phyloP scores from a whole-genome alignment of 2,329 filamentous ascomycete genomes.

The Nigrospora oryzae region DNA sequence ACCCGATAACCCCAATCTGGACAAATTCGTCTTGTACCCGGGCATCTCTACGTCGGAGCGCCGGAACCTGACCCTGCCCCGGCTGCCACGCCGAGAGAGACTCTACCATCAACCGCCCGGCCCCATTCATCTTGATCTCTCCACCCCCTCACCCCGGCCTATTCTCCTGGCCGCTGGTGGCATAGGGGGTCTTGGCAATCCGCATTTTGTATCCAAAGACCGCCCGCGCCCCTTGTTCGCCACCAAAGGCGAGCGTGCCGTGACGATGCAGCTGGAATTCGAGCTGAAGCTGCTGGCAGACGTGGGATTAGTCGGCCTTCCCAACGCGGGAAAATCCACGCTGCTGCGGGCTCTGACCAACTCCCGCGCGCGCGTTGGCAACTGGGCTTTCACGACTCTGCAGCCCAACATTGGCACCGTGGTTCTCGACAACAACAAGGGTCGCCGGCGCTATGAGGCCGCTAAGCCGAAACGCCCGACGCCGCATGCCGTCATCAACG shows the following conservation, averaged over 20 bases:
- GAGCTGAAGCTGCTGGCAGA: constrained; percentile 94
- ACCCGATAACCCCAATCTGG: constrained; percentile 35
- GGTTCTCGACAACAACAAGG: constrained; percentile 78
- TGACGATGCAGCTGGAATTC: constrained; percentile 72
- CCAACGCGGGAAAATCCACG: constrained; percentile 94
- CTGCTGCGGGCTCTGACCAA: constrained; percentile 80
- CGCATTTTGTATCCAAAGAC: constrained; percentile 78
- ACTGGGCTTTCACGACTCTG: constrained; percentile 95
- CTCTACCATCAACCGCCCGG: constrained; percentile 59
- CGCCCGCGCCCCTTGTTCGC: constrained; percentile 75
- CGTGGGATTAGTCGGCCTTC: constrained; percentile 86
- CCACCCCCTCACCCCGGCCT: constrained; percentile 70
- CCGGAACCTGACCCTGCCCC: constrained; percentile 40
- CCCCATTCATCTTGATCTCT: constrained; percentile 67
- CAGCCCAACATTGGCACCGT: constrained; percentile 95
- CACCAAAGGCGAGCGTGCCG: constrained; percentile 73
- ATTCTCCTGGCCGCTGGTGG: constrained; percentile 82
- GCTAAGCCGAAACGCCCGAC: constrained; percentile 16
- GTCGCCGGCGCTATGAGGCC: constrained; percentile 50
- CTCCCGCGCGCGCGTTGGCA: constrained; percentile 79
- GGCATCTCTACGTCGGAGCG: constrained; percentile 65
- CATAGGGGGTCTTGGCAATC: constrained; percentile 84
- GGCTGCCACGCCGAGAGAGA: constrained; percentile 41
- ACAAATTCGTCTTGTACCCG: constrained; percentile 84
- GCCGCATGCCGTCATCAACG: constrained; percentile 29